Evolutionary conservation across 768 basidiomycete species (phyloP).

Genomic region (Neoboletus magnificus): DNA sequence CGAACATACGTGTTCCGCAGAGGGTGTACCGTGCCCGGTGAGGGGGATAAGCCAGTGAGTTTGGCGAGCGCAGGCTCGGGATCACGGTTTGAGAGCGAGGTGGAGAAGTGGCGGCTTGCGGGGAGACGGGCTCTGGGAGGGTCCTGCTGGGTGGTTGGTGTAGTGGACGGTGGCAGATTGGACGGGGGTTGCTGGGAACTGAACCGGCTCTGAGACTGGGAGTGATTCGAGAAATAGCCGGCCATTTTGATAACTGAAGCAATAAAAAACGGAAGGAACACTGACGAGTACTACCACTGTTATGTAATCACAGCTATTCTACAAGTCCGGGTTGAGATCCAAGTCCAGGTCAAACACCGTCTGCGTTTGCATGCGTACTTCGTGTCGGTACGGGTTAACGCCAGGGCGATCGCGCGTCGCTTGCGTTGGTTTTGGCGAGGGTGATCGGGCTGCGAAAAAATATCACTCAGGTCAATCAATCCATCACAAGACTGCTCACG

Average conservation of each 20-base stretch:
- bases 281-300: slow-evolving; percentile 7
- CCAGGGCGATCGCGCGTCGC: slow-evolving; percentile 47
- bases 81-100: slow-evolving; percentile 44
- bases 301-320: slow-evolving; percentile 24
- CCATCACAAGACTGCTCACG: slow-evolving; percentile 41
- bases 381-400: slow-evolving; percentile 69
- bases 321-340: slow-evolving; percentile 82
- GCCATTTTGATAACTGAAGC: slow-evolving; percentile 44
- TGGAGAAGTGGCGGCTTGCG: slow-evolving; percentile 75
- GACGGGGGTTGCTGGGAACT: slow-evolving; percentile 46
- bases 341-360: slow-evolving; percentile 77
- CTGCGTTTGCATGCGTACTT: slow-evolving; percentile 56
- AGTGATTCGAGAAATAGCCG: slow-evolving; percentile 83
- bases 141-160: slow-evolving; percentile 12
- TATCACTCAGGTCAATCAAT: slow-evolving; percentile 3
- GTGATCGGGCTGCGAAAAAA: slow-evolving; percentile 50
- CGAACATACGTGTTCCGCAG: slow-evolving; percentile 85
- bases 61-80: slow-evolving; percentile 37
- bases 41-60: slow-evolving; percentile 28
- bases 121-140: slow-evolving; percentile 46
- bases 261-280: slow-evolving; percentile 19
- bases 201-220: slow-evolving; percentile 62
- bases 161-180: slow-evolving; percentile 3
- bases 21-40: slow-evolving; percentile 55
- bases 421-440: slow-evolving; percentile 53